These are phyloP conservation scores for Teratosphaeria destructans DNA, from an alignment of 2,329 filamentous ascomycete genomes.

Conservation along the genomic window DNA sequence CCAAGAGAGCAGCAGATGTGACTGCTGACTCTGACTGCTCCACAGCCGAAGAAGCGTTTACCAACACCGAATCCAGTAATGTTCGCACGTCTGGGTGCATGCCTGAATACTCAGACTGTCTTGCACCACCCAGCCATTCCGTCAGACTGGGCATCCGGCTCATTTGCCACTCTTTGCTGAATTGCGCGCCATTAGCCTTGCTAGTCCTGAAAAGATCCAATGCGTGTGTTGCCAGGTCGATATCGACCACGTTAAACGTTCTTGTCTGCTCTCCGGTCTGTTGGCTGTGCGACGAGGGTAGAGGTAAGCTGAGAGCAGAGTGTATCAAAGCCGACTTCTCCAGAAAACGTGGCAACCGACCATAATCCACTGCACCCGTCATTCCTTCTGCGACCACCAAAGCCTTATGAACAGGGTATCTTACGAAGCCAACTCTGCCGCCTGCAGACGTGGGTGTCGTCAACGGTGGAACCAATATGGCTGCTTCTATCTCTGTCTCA, in stretches of 20 bases:
- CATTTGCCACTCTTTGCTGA: conserved; percentile 25
- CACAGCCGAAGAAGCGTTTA: conserved; percentile 43
- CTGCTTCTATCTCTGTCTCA: conserved; percentile 43
- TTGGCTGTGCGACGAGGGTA: conserved; percentile 9
- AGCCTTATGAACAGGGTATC: conserved; percentile 75
- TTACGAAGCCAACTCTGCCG: conserved; percentile 55
- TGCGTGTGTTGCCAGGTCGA: conserved; percentile 51
- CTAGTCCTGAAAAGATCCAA: conserved; percentile 35
- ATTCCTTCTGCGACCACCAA: conserved; percentile 66
- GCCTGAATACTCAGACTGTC: conserved; percentile 26
- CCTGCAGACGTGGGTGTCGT: conserved; percentile 56
- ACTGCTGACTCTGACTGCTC: conserved; percentile 23
- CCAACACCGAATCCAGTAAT: conserved; percentile 58
- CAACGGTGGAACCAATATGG: conserved; percentile 63
- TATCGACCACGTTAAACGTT: conserved; percentile 44
- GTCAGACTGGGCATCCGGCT: conserved; percentile 20
- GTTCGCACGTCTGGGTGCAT: conserved; percentile 57
- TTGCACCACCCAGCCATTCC: conserved; percentile 16
- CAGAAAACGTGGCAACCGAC: conserved; percentile 27
- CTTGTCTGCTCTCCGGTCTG: conserved; percentile 3
- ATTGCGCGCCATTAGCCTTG: conserved; percentile 24
- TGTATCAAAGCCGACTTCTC: conserved; percentile 33
- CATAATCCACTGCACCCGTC: conserved; percentile 50
- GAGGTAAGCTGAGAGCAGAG: conserved; percentile 48
- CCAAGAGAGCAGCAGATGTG: conserved; percentile 16